phyloP scores from a whole-genome alignment of 768 basidiomycete genomes.

The Kwoniella europaea region DNA sequence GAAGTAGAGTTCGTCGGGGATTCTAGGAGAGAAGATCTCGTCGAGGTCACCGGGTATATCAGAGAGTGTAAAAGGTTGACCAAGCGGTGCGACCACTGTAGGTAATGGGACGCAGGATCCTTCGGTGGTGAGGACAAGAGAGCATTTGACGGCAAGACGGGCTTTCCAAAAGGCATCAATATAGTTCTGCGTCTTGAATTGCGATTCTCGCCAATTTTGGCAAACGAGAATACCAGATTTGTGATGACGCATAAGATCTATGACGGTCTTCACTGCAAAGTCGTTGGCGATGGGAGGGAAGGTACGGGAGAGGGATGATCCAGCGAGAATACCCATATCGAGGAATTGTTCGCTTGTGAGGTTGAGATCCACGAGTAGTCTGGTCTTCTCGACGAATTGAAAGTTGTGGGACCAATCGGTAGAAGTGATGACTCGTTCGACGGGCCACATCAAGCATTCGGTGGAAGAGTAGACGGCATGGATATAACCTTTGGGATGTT shows the following conservation, averaged over 20 bases:
- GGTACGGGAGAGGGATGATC: conserved; percentile 72
- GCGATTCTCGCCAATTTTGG: conserved; percentile 53
- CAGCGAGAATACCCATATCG: conserved; percentile 88
- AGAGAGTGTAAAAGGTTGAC: conserved; percentile 70
- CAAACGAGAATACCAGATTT: conserved; percentile 68
- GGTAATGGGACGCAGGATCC: conserved; percentile 60
- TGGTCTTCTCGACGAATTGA: conserved; percentile 80
- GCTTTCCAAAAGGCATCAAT: conserved; percentile 85
- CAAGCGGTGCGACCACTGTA: conserved; percentile 75
- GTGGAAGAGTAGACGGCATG: conserved; percentile 91
- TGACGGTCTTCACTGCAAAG: conserved; percentile 60
- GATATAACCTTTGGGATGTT: conserved; percentile 89
- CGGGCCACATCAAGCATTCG: conserved; percentile 84
- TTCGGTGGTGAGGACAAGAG: conserved; percentile 86
- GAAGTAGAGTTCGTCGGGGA: conserved; percentile 96
- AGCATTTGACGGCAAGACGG: conserved; percentile 88
- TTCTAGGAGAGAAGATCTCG: conserved; percentile 89
- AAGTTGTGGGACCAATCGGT: conserved; percentile 78
- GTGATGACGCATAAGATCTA: conserved; percentile 91
- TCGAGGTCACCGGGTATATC: conserved; percentile 91
- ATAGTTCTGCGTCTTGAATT: conserved; percentile 79
- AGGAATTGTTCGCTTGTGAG: conserved; percentile 89
- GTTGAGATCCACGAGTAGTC: conserved; percentile 69
- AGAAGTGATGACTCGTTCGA: conserved; percentile 74
- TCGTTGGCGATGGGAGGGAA: conserved; percentile 58